Conservation (phyloP, 345 rosid genomes). For the Adansonia digitata region DNA sequence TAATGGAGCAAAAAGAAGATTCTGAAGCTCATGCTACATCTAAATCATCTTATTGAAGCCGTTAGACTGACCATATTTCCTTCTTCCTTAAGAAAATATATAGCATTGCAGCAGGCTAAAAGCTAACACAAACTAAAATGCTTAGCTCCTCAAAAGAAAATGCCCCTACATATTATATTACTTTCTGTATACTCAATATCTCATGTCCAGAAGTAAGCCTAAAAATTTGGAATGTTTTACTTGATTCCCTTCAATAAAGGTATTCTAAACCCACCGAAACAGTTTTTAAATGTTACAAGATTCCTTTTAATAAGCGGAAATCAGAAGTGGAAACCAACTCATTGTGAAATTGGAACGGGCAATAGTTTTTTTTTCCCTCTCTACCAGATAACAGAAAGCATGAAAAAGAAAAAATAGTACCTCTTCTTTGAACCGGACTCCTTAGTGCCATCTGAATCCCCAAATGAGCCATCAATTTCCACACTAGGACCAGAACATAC, state of each 20-base stretch:
- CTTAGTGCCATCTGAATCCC: conserved; percentile 60
- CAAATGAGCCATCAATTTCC: conserved; percentile 63
- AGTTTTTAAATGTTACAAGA: neutral
- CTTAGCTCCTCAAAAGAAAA: neutral
- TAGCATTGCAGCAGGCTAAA: neutral
- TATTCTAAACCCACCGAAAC: neutral
- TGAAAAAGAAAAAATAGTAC: conserved; percentile 26
- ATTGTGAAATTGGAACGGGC: neutral
- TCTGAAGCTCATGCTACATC: neutral
- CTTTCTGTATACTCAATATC: neutral
- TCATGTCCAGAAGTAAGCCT: neutral
- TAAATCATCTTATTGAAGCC: neutral
- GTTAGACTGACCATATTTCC: neutral
- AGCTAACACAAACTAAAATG: neutral
- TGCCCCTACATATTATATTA: neutral
- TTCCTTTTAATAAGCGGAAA: too few species aligned
- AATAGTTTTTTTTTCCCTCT: conserved; percentile 3
- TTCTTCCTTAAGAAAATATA: neutral
- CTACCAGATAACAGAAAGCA: neutral
- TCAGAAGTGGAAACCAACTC: neutral
- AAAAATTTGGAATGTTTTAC: neutral
- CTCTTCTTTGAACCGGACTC: conserved; percentile 78
- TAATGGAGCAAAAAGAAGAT: neutral
- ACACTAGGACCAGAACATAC: conserved; percentile 34
- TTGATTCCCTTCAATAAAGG: neutral